Conservation (phyloP, 441 rosid species). For the Erodium moschatum region DNA sequence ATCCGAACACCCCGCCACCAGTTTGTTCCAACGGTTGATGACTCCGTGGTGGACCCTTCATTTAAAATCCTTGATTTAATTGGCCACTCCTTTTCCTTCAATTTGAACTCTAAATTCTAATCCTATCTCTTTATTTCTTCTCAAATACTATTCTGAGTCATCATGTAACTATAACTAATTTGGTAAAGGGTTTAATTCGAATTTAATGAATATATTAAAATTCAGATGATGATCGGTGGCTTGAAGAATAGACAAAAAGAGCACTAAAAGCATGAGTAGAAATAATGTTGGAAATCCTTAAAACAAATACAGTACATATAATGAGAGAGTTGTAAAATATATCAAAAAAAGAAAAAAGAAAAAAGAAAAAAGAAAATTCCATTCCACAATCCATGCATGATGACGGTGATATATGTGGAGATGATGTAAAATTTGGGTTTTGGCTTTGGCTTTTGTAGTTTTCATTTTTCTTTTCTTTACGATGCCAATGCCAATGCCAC, state of each 20-base stretch:
- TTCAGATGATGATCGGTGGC: no score
- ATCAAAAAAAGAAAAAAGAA: not conserved
- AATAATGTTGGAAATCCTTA: not conserved
- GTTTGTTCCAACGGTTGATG: constrained; percentile 3
- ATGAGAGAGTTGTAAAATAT: not conserved
- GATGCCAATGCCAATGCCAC: constrained; percentile 7
- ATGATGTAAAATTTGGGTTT: not conserved
- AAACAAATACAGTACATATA: no score
- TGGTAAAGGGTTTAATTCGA: no score
- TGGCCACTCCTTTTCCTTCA: no score
- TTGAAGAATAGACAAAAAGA: no score
- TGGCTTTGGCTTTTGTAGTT: constrained; percentile 8
- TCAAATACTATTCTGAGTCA: no score
- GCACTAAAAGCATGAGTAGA: not conserved
- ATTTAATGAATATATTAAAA: no score
- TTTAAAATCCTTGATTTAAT: no score
- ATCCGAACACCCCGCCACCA: constrained; percentile 2
- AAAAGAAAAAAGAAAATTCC: not conserved
- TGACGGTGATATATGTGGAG: not conserved
- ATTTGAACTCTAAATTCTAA: no score
- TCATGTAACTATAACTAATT: no score
- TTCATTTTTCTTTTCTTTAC: not conserved
- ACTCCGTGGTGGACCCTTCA: not conserved
- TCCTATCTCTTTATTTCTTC: no score
- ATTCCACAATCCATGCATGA: constrained; percentile 9